Conservation (phyloP, 139 green algal species). For the Coelastrella sp. region DNA sequence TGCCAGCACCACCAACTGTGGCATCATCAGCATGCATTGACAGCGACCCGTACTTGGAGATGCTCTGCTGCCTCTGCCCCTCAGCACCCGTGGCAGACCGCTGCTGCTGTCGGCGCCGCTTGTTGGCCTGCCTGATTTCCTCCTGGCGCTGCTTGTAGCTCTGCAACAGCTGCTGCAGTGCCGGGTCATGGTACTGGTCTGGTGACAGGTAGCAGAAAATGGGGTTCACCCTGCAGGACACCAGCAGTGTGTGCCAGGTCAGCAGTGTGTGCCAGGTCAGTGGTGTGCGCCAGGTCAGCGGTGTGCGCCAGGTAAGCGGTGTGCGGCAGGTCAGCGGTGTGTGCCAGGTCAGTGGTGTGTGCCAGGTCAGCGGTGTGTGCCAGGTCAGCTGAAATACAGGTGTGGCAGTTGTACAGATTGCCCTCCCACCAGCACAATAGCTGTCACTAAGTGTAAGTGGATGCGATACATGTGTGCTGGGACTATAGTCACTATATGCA, state of each 20-base stretch:
- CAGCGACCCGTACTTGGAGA: background rate
- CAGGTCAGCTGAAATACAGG: too few relatives aligned
- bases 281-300: background rate
- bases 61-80: background rate
- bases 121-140: background rate
- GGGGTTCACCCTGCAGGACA: conserved; percentile 19
- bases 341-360: too few relatives aligned
- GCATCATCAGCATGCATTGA: background rate
- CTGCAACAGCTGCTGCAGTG: conserved; percentile 7
- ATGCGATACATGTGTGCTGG: background rate
- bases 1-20: background rate
- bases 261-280: too few relatives aligned
- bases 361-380: too few relatives aligned
- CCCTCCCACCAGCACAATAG: background rate
- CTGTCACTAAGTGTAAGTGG: background rate
- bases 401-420: background rate
- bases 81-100: background rate
- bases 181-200: background rate
- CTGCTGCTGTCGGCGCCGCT: background rate
- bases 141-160: conserved; percentile 23
- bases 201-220: conserved; percentile 9
- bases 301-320: background rate
- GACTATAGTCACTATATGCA: background rate
- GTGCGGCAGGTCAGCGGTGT: too few relatives aligned
- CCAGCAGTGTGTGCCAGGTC: background rate